Base-by-base conservation (phyloP, 371 early-diverging fungal genomes). In the Gilbertella persicaria region DNA sequence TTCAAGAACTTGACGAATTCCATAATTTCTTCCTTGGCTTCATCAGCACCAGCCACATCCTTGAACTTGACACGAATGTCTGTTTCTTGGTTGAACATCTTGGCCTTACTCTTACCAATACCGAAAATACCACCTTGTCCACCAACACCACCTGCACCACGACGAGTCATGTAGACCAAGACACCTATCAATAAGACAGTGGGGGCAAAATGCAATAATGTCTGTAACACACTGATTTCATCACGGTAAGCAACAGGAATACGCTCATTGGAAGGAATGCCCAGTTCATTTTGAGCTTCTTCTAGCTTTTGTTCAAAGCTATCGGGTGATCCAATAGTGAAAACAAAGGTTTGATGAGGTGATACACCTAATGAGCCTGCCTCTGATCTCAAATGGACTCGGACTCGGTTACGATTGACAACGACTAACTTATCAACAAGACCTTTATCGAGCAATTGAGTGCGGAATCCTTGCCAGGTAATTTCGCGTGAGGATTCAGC, bases 1-100 rank as follows among this genome's bases (percentile, higher is more conserved):
- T 99, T 99, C 48, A 99, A 78, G 66, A 99, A 97, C 78, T 99
- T 99, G 50, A 99, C 99, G 87, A 99, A 98, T 81, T 99, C 99
- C 95, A 99, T 99, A 50, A 99, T 99, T 75, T 99, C 99, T 59
- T 97, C 95, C 77, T 99, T 99, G 50, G 99, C 99, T 67, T 94
- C 94, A 72, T 99, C 99, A 78, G 99, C 93, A 17, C 99, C 99
- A 6, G 99, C 99, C 0, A 99, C 99, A 73, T 99, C 99, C 80
- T 97, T 97, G 77, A 99, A 99, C 64, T 92, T 93, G 55, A 99
- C 90, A 58, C 91, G 80, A 47, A 98, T 89, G 45, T 94, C 94
- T 4, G 90, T 92, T 64, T 98, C 98, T 64, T 94, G 93, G 78
- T 97, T 98, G 80, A 87, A 98, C 84, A 97, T 71, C 74, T 90